phyloP scores from a whole-genome alignment of 371 early-diverging fungal species.

The Syncephalastrum racemosum region DNA sequence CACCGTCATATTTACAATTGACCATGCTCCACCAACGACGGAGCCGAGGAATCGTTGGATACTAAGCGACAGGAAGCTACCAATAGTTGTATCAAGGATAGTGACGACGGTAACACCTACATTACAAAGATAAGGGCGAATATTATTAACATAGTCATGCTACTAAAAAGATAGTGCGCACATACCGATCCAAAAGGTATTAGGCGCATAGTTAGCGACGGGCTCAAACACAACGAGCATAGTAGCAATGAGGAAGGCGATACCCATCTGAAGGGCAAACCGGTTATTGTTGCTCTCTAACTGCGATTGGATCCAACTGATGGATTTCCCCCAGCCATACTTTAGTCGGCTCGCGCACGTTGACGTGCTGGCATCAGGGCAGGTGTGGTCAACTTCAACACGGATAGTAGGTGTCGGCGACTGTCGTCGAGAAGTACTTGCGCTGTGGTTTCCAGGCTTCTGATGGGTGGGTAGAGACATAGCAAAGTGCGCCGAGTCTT shows the following conservation, averaged over 20 bases:
- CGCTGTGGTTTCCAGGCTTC: too few species aligned
- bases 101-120: conserved; percentile 39
- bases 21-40: conserved; percentile 28
- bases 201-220: conserved; percentile 10
- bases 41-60: conserved; percentile 37
- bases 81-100: conserved; percentile 38
- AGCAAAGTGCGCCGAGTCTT: too few species aligned
- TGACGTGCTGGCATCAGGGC: too few species aligned
- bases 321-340: too few species aligned
- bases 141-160: neutral
- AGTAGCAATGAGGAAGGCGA: conserved; percentile 15
- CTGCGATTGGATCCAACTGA: conserved; percentile 1
- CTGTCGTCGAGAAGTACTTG: too few species aligned
- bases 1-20: conserved; percentile 34
- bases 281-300: conserved; percentile 14
- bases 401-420: too few species aligned
- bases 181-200: conserved; percentile 24
- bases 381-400: too few species aligned
- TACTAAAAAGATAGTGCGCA: neutral
- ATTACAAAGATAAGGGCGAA: neutral
- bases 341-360: too few species aligned
- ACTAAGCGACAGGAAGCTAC: conserved; percentile 32
- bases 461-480: too few species aligned
- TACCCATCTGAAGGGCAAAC: conserved; percentile 18
- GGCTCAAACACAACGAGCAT: conserved; percentile 13